Conservation (phyloP, 805 yeast species). For the Saccharomycopsis guyanensis region DNA sequence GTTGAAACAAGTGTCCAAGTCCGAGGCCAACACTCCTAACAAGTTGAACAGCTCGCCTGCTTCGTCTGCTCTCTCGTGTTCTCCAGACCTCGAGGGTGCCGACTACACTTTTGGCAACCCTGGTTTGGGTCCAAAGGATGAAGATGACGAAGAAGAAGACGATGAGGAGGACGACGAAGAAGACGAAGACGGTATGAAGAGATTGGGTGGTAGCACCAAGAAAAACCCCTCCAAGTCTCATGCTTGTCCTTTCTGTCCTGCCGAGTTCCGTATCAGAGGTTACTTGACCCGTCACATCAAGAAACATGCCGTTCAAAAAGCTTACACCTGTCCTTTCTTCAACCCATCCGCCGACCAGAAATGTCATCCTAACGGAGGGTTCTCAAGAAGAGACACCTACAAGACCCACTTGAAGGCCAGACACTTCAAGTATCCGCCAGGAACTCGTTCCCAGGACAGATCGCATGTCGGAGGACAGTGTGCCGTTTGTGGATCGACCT, state of each 20-base stretch:
- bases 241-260: conserved; percentile 64
- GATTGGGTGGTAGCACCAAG: conserved; percentile 47
- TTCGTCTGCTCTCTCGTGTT: conserved; percentile 12
- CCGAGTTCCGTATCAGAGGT: conserved; percentile 85
- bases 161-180: conserved; percentile 7
- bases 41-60: conserved; percentile 24
- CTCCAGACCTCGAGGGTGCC: conserved; percentile 13
- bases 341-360: conserved; percentile 27
- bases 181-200: background rate
- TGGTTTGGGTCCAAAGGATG: background rate
- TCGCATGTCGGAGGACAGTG: conserved; percentile 63
- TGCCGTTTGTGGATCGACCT: conserved; percentile 62
- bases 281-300: conserved; percentile 81
- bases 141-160: conserved; percentile 4
- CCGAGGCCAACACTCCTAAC: conserved; percentile 22
- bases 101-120: conserved; percentile 18
- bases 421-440: conserved; percentile 82
- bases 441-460: conserved; percentile 76
- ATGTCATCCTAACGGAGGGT: conserved; percentile 81
- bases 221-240: conserved; percentile 73
- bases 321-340: conserved; percentile 74
- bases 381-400: conserved; percentile 84
- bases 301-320: conserved; percentile 63
- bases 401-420: conserved; percentile 86
- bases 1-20: conserved; percentile 14